Evolutionary conservation across 106 monocot genomes (phyloP), one percentile per base, ranked within the genome.

Genomic region (Agapanthus africanus): DNA sequence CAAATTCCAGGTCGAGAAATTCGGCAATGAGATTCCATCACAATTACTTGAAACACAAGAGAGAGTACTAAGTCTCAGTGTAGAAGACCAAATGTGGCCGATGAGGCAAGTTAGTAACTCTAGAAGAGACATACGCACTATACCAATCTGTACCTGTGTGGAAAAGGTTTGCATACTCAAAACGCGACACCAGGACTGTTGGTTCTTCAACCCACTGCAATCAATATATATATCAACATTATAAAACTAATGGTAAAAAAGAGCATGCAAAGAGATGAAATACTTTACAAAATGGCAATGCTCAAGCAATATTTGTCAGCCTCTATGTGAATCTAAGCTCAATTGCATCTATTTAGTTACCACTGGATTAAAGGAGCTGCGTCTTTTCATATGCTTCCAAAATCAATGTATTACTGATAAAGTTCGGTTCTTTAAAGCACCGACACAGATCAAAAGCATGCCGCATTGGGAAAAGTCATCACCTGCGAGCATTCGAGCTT

Each of bases 141-240:
- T 93, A 93, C 99, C 99, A 99, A 79, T 99, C 99, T 6, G 99
- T 99, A 61, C 87, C 80, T 13, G 99, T 99, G 73, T 99, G 99
- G 71, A 99, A 99, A 54, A 99, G 74, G 69, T 99, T 99, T 68
- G 99, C 99, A 78, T 99, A 99, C 72, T 99, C 99, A 76, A 99
- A 99, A 33, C 99, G 86, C 21, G 99, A 93, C 54, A 99, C 90
- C 38, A 99, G 33, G 77, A 99, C 33, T 30, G 92, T 90, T 46
- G 99, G 87, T 40, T 87, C 90, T 22, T 90, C 87, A 69, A 99
- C 80, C 93, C 89, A 93, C 92, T 99, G 83, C 76, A 86, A 66
- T 10, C 37, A 76, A 71, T 60, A 44, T 23, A 6, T 16, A 40
- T 25, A n/a, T n/a, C 14, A 31, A 44, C 0, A 51, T 47, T 25